Conservation (phyloP, 208 protist species). For the Acanthamoeba castellanii region DNA sequence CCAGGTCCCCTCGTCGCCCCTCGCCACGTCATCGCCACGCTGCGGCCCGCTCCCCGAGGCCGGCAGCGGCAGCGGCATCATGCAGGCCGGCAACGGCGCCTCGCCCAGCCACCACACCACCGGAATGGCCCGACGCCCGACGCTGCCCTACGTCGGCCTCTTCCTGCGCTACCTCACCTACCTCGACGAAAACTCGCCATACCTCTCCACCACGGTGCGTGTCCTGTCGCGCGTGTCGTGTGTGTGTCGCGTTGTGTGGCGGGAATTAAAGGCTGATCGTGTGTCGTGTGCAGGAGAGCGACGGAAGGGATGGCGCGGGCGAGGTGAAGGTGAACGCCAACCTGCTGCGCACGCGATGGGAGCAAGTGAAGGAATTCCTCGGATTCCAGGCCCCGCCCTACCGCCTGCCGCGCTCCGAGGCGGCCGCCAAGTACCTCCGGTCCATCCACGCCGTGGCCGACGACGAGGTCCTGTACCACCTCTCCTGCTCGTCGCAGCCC, state of each 20-base stretch:
- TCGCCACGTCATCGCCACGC: not conserved
- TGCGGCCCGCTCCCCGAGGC: not conserved
- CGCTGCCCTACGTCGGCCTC: conserved; percentile 50
- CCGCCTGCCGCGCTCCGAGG: conserved; percentile 6
- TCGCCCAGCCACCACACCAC: not conserved
- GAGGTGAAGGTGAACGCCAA: conserved; percentile 27
- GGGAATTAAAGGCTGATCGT: not conserved
- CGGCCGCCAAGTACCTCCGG: conserved; percentile 25
- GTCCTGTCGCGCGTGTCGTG: too few relatives aligned
- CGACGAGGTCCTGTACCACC: conserved; percentile 57
- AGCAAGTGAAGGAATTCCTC: conserved; percentile 50
- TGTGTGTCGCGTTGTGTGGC: too few relatives aligned
- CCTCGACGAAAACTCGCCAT: not conserved
- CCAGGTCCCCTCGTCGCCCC: not conserved
- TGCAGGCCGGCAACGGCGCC: not conserved
- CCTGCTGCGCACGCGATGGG: conserved; percentile 55
- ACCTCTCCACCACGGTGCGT: not conserved
- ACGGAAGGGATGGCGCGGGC: not conserved
- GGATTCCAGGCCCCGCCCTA: conserved; percentile 39
- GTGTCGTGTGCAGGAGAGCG: not conserved
- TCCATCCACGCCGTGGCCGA: conserved; percentile 28
- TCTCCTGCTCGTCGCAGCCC: conserved; percentile 35
- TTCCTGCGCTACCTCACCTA: conserved; percentile 64
- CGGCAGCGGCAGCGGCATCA: not conserved
- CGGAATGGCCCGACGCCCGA: not conserved